Evolutionary conservation across 148 eudicot genomes (phyloP).

Genomic region (Silene latifolia): DNA sequence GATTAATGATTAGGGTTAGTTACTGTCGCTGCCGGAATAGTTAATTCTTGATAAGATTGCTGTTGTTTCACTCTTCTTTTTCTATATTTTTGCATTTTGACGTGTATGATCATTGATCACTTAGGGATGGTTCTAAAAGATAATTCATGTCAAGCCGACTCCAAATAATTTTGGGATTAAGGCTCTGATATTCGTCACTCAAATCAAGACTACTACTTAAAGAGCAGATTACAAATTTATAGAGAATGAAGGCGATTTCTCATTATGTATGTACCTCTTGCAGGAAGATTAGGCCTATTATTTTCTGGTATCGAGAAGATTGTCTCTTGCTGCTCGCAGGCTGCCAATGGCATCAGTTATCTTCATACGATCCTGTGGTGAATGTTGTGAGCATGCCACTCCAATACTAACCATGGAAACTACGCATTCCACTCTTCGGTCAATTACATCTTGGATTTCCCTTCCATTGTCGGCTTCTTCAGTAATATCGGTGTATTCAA

Average conservation of each 20-base stretch:
- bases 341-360: slow-evolving; percentile 8
- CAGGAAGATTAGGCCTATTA: not conserved
- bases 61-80: no score
- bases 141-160: no score
- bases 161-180: no score
- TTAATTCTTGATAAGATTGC: no score
- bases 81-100: no score
- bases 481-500: not conserved
- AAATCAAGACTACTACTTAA: no score
- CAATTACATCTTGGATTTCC: not conserved
- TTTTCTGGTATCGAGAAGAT: not conserved
- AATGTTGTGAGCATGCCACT: slow-evolving; percentile 17
- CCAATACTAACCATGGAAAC: slow-evolving; percentile 11
- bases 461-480: not conserved
- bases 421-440: slow-evolving; percentile 11
- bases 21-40: no score
- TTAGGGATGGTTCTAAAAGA: no score
- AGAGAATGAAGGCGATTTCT: not conserved
- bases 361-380: slow-evolving; percentile 22
- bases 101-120: no score
- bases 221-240: not conserved
- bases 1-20: no score
- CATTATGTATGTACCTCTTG: not conserved
- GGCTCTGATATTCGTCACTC: no score
- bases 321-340: not conserved